phyloP scores from a whole-genome alignment of 495 filamentous ascomycete species.

The Lepidopterella palustris region DNA sequence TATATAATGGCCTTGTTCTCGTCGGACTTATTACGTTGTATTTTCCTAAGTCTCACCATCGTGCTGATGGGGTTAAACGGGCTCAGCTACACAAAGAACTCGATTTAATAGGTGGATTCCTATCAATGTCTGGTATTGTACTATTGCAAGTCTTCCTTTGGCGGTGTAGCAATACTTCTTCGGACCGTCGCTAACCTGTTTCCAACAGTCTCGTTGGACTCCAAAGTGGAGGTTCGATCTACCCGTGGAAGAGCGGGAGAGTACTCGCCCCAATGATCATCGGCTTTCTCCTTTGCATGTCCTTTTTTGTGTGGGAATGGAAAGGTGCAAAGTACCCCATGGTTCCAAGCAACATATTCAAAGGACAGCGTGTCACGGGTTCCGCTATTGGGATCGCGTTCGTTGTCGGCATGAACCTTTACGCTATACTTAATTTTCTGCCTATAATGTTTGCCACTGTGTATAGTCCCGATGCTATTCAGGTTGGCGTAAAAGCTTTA shows the following conservation, averaged over 20 bases:
- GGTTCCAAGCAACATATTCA: not conserved
- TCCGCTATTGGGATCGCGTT: not conserved
- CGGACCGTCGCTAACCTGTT: not conserved
- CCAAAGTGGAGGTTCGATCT: not conserved
- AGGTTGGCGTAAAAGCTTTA: not conserved
- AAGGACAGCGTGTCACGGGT: not conserved
- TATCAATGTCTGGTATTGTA: not conserved
- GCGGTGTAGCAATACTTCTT: not conserved
- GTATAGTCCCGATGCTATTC: not conserved
- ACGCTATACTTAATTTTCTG: not conserved
- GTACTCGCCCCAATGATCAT: not conserved
- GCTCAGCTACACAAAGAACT: not conserved
- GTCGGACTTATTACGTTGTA: not conserved
- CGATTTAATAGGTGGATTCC: not conserved
- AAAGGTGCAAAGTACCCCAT: not conserved
- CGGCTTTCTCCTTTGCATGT: not conserved
- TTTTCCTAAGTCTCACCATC: not conserved
- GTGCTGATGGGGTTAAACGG: not conserved
- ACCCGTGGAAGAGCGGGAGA: not conserved
- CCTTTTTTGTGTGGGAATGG: not conserved
- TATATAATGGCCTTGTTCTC: not conserved
- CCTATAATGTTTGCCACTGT: not conserved
- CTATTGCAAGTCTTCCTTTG: not conserved
- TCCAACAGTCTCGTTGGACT: not conserved
- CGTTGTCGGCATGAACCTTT: not conserved